phyloP scores from a whole-genome alignment of 441 rosid species.

The Codiaeum variegatum region DNA sequence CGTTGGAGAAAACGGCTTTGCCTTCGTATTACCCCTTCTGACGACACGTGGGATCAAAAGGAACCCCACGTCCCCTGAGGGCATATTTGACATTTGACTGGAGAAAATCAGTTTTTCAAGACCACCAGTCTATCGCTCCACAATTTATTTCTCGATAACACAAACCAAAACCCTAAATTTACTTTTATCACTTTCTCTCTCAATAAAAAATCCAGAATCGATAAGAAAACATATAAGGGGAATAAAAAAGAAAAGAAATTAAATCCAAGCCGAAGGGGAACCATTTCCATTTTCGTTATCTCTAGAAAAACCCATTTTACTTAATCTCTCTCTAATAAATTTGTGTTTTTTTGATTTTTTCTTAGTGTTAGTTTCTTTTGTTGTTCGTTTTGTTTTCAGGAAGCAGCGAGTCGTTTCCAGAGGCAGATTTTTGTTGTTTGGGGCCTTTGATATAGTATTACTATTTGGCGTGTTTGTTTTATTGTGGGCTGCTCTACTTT shows the following conservation, averaged over 20 bases:
- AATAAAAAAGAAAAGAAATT: background rate
- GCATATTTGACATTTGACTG: slow-evolving; percentile 3
- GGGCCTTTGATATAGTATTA: background rate
- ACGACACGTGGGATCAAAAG: background rate
- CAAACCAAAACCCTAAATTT: slow-evolving; percentile 3
- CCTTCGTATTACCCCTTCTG: background rate
- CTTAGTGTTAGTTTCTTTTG: slow-evolving; percentile 14
- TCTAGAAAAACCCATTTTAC: background rate
- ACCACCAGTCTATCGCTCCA: background rate
- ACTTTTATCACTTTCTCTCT: background rate
- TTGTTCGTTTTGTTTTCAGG: slow-evolving; percentile 20
- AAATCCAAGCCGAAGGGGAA: background rate
- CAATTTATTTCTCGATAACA: background rate
- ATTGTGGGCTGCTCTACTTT: background rate
- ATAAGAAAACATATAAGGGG: background rate
- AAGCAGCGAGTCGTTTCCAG: slow-evolving; percentile 13
- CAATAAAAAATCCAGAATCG: slow-evolving; percentile 6
- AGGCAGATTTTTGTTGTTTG: slow-evolving; percentile 7
- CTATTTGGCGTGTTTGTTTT: slow-evolving; percentile 12
- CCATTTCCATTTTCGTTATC: slow-evolving; percentile 6
- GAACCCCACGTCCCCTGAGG: background rate
- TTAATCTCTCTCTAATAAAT: background rate
- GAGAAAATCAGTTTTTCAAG: background rate
- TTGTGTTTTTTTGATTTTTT: slow-evolving; percentile 7
- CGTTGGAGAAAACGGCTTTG: too few species aligned